Percentiles rank a stretch among this genome's conserved stretches.
Evolutionary conservation across 164 flowering plant genomes (phyloP).

Genomic region (Aristolochia fimbriata): DNA sequence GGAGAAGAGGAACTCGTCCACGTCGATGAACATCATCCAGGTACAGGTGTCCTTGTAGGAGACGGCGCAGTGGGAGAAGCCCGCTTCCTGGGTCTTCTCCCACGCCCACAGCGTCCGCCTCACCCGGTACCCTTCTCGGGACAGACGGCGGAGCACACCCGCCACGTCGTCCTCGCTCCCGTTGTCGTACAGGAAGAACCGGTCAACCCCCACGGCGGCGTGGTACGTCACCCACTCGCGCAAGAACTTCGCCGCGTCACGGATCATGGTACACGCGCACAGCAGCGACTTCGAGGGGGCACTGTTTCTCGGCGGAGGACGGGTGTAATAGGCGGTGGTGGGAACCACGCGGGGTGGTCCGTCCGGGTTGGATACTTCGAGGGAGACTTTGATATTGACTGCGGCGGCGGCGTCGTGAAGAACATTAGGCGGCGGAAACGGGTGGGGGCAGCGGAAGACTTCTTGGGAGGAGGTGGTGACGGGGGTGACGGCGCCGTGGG

Average conservation of each 20-base stretch:
- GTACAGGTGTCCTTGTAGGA: slow-evolving; percentile 32
- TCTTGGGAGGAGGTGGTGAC: slow-evolving; percentile 65
- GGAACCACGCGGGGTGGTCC: slow-evolving; percentile 22
- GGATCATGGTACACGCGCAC: slow-evolving; percentile 84
- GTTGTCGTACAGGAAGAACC: slow-evolving; percentile 74
- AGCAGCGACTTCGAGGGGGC: slow-evolving; percentile 19
- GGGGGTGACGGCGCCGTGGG: slow-evolving; percentile 25
- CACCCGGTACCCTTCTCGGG: slow-evolving; percentile 31
- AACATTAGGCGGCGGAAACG: slow-evolving; percentile 9
- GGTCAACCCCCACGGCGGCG: slow-evolving; percentile 57
- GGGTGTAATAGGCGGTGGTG: slow-evolving; percentile 50
- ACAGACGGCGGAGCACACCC: slow-evolving; percentile 24
- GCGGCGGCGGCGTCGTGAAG: background rate
- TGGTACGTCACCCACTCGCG: slow-evolving; percentile 81
- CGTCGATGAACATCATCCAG: slow-evolving; percentile 75
- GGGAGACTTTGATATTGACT: slow-evolving; percentile 23
- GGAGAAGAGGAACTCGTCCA: slow-evolving; percentile 75
- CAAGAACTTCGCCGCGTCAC: slow-evolving; percentile 66
- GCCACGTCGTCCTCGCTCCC: slow-evolving; percentile 60
- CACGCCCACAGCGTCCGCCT: slow-evolving; percentile 54
- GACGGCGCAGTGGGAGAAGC: slow-evolving; percentile 68
- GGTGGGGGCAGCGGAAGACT: slow-evolving; percentile 68
- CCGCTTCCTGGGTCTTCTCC: slow-evolving; percentile 93
- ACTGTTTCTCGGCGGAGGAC: slow-evolving; percentile 6
- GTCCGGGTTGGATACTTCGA: slow-evolving; percentile 18